A percentile compares a stretch with the other conserved stretches of the same genome.
These are phyloP conservation scores for Pestalotiopsis sp. DNA, from an alignment of 2,329 filamentous ascomycete species.

Conservation along the genomic window DNA sequence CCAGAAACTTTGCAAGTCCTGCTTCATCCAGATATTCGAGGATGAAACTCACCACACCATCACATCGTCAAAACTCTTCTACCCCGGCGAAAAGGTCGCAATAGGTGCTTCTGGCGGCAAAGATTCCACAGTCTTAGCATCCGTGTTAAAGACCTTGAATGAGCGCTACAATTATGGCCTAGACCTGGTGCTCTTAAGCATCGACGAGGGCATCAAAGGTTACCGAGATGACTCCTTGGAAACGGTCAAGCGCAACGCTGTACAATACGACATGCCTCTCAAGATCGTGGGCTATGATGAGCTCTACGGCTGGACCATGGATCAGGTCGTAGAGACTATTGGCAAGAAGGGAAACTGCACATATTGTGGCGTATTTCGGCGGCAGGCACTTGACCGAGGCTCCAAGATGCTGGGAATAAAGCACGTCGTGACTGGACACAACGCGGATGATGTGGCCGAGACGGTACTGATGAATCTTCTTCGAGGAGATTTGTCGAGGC, in stretches of 20 bases:
- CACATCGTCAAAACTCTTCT: slow-evolving; percentile 77
- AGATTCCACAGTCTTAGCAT: slow-evolving; percentile 94
- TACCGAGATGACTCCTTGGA: slow-evolving; percentile 96
- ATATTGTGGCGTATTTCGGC: slow-evolving; percentile 94
- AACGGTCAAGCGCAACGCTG: slow-evolving; percentile 91
- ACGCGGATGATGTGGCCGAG: slow-evolving; percentile 96
- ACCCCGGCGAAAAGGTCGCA: slow-evolving; percentile 81
- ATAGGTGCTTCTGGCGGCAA: slow-evolving; percentile 97
- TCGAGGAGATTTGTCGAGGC: slow-evolving; percentile 82
- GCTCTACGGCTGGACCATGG: slow-evolving; percentile 99
- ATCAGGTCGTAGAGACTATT: slow-evolving; percentile 93
- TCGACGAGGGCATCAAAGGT: slow-evolving; percentile 96
- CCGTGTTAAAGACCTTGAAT: slow-evolving; percentile 92
- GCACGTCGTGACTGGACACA: slow-evolving; percentile 96
- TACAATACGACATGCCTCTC: slow-evolving; percentile 88
- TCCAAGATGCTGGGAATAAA: slow-evolving; percentile 84
- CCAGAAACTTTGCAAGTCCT: slow-evolving; percentile 87
- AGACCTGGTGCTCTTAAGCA: slow-evolving; percentile 83
- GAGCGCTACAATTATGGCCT: slow-evolving; percentile 86
- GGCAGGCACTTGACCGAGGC: slow-evolving; percentile 91
- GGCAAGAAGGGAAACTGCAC: slow-evolving; percentile 99
- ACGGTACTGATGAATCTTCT: slow-evolving; percentile 98
- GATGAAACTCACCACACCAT: slow-evolving; percentile 95
- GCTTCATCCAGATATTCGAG: slow-evolving; percentile 88
- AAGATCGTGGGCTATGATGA: slow-evolving; percentile 93